Conservation (phyloP, 805 yeast species). For the Metschnikowia sp. region DNA sequence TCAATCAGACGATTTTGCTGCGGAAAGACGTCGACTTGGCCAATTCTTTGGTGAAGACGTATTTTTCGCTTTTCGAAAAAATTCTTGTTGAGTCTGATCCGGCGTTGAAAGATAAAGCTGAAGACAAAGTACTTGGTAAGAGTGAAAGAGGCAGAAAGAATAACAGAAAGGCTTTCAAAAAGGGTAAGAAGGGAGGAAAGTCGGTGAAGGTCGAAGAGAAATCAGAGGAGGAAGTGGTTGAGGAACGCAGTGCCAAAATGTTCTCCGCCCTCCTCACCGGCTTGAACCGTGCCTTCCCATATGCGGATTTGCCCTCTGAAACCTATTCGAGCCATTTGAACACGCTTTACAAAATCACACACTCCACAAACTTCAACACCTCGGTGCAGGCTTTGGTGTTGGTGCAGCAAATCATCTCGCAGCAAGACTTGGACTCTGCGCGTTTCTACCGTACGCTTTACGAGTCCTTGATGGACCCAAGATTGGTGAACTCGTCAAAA, state of each 20-base stretch:
- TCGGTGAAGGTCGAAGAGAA: conserved; percentile 62
- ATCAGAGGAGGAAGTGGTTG: conserved; percentile 58
- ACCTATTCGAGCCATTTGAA: conserved; percentile 74
- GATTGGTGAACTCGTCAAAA: conserved; percentile 83
- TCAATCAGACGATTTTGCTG: conserved; percentile 89
- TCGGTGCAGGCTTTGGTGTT: conserved; percentile 88
- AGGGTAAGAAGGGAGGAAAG: conserved; percentile 85
- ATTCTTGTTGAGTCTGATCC: conserved; percentile 65
- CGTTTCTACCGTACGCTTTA: conserved; percentile 85
- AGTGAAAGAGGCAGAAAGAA: conserved; percentile 54
- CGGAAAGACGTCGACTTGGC: conserved; percentile 77
- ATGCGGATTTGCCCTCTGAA: conserved; percentile 68
- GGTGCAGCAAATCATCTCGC: conserved; percentile 71
- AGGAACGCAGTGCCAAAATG: conserved; percentile 80
- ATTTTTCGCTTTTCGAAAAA: conserved; percentile 83
- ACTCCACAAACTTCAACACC: conserved; percentile 90
- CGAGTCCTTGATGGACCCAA: conserved; percentile 81
- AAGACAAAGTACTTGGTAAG: conserved; percentile 45
- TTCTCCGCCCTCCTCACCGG: conserved; percentile 93
- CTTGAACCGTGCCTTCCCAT: conserved; percentile 93
- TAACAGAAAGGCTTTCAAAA: conserved; percentile 66
- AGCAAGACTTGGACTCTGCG: conserved; percentile 54
- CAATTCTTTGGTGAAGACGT: conserved; percentile 75
- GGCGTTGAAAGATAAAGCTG: conserved; percentile 38
- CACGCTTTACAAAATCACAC: conserved; percentile 85